phyloP scores from a whole-genome alignment of 306 rosid species.

The Ceratonia siliqua region DNA sequence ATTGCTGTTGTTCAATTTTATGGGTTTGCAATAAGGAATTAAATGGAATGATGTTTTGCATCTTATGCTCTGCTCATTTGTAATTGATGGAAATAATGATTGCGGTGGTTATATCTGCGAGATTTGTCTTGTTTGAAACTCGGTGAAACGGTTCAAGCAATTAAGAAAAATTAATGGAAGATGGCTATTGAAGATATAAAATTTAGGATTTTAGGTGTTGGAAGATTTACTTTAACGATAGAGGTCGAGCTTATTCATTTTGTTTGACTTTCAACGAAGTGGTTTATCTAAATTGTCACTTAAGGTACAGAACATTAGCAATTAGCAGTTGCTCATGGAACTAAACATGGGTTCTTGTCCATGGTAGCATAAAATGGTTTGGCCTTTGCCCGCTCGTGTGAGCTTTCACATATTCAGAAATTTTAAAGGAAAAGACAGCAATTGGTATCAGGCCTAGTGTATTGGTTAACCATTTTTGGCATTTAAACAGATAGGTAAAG shows the following conservation, averaged over 20 bases:
- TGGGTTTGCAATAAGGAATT: too few relatives aligned
- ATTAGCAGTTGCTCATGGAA: slow-evolving; percentile 7
- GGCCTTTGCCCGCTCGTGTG: neutral
- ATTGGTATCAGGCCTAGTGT: slow-evolving; percentile 1
- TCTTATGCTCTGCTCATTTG: neutral
- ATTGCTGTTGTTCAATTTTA: neutral
- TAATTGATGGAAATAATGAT: neutral
- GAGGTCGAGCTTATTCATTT: slow-evolving; percentile 9
- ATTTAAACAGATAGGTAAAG: neutral
- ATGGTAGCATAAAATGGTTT: neutral
- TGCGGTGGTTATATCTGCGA: neutral
- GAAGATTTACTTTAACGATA: slow-evolving; percentile 16
- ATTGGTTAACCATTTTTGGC: neutral
- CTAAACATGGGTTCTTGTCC: neutral
- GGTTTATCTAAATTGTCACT: neutral
- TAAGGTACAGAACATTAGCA: neutral
- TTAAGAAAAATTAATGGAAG: neutral
- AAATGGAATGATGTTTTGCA: too few relatives aligned
- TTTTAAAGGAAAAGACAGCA: slow-evolving; percentile 15
- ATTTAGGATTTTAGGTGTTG: slow-evolving; percentile 12
- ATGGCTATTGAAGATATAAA: neutral
- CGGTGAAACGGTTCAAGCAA: neutral
- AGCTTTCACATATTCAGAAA: neutral
- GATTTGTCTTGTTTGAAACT: slow-evolving; percentile 10
- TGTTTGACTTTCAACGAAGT: slow-evolving; percentile 4